These are phyloP conservation scores for Phytophthora tentaculata DNA, from an alignment of 352 stramenopile species.

Conservation along the genomic window DNA sequence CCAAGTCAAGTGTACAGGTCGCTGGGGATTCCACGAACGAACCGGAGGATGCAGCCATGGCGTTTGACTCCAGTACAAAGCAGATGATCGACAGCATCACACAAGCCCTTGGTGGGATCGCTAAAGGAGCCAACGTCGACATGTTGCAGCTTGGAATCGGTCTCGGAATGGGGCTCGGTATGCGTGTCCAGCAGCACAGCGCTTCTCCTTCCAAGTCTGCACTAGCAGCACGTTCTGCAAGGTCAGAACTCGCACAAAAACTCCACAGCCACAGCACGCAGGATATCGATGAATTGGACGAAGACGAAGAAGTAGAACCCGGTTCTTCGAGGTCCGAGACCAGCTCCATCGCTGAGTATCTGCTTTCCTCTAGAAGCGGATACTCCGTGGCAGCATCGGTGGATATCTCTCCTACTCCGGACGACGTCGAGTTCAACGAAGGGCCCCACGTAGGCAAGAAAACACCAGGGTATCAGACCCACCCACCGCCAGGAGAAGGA, in stretches of 20 bases:
- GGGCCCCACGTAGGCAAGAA: slow-evolving; percentile 50
- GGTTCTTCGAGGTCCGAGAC: slow-evolving; percentile 39
- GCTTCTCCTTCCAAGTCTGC: slow-evolving; percentile 22
- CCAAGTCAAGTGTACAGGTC: slow-evolving; percentile 26
- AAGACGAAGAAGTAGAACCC: slow-evolving; percentile 33
- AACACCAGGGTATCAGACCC: slow-evolving; percentile 62
- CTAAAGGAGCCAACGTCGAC: slow-evolving; percentile 43
- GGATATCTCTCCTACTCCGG: slow-evolving; percentile 57
- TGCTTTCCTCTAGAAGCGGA: slow-evolving; percentile 38
- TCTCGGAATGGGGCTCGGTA: slow-evolving; percentile 90
- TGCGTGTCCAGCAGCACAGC: slow-evolving; percentile 65
- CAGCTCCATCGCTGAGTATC: slow-evolving; percentile 34
- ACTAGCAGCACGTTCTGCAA: slow-evolving; percentile 13
- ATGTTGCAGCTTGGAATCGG: slow-evolving; percentile 86
- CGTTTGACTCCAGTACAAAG: slow-evolving; percentile 59
- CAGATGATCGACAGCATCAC: slow-evolving; percentile 82
- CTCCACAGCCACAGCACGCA: slow-evolving; percentile 2
- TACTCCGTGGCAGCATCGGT: slow-evolving; percentile 54
- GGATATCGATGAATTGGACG: slow-evolving; percentile 23
- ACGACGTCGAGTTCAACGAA: slow-evolving; percentile 52
- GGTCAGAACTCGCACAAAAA: slow-evolving; percentile 16
- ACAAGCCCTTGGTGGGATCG: slow-evolving; percentile 53
- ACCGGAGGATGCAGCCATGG: neutral
- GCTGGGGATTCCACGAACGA: slow-evolving; percentile 7
- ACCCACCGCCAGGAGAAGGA: slow-evolving; percentile 62